Percentiles rank a stretch among this genome's conserved stretches.
phyloP scores from a whole-genome alignment of 805 yeast species.

The Kazachstania martiniae region DNA sequence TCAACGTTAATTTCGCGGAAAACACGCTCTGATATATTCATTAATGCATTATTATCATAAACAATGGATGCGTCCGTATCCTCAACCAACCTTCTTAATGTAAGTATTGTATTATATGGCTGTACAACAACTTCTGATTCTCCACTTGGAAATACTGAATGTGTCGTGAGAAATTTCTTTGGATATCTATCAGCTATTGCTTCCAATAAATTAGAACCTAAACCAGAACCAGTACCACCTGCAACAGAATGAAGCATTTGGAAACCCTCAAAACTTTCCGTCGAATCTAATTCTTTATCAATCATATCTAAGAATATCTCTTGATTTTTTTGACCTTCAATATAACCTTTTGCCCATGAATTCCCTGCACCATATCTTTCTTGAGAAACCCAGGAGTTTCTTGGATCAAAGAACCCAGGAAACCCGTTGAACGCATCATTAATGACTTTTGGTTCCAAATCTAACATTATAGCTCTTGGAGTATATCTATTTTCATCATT shows the following conservation, averaged over 20 bases:
- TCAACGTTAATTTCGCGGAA: constrained; percentile 51
- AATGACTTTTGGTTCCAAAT: constrained; percentile 84
- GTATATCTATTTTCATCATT: constrained; percentile 70
- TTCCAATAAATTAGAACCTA: constrained; percentile 77
- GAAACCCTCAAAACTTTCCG: constrained; percentile 84
- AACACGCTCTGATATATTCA: constrained; percentile 55
- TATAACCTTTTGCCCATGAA: constrained; percentile 88
- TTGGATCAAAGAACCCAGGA: constrained; percentile 66
- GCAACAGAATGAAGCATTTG: constrained; percentile 91
- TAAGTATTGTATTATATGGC: constrained; percentile 82
- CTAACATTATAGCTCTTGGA: constrained; percentile 79
- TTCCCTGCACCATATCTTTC: constrained; percentile 92
- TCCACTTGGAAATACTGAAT: constrained; percentile 73
- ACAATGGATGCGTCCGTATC: constrained; percentile 82
- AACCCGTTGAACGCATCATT: constrained; percentile 44
- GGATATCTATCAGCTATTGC: constrained; percentile 68
- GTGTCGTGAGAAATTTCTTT: constrained; percentile 75
- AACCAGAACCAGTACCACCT: constrained; percentile 97
- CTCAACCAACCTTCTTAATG: constrained; percentile 72
- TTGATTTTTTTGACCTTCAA: constrained; percentile 53
- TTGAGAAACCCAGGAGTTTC: constrained; percentile 68
- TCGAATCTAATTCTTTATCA: constrained; percentile 81
- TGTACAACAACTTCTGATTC: constrained; percentile 95
- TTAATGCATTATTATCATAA: constrained; percentile 80
- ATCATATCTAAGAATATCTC: constrained; percentile 75